A percentile compares a stretch with the other conserved stretches of the same genome.
phyloP scores from a whole-genome alignment of 176 grass and related monocot species.

The Carex cristatella region DNA sequence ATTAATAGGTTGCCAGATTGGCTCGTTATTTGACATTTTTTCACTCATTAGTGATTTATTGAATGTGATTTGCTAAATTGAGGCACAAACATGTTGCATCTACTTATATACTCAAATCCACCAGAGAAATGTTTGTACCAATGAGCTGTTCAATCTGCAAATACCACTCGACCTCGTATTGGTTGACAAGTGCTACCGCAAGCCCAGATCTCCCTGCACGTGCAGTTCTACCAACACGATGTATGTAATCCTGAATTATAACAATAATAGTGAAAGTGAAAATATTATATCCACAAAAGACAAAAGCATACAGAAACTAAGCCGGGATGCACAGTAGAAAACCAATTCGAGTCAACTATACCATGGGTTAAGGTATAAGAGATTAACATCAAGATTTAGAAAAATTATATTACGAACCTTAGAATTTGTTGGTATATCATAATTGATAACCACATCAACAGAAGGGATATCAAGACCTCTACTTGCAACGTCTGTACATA shows the following conservation, averaged over 20 bases:
- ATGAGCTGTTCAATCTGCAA: conserved; percentile 61
- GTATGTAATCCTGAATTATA: conserved; percentile 80
- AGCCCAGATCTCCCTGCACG: conserved; percentile 79
- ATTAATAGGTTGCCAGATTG: not conserved
- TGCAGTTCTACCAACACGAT: conserved; percentile 93
- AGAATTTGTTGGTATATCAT: conserved; percentile 85
- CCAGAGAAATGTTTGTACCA: conserved; percentile 33
- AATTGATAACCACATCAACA: conserved; percentile 86
- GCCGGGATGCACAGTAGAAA: not conserved
- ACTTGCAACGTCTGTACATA: conserved; percentile 89
- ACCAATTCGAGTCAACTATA: not conserved
- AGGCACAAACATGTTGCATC: not conserved
- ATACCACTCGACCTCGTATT: conserved; percentile 78
- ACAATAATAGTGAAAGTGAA: not conserved
- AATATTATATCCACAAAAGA: conserved; percentile 4
- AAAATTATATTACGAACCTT: conserved; percentile 40
- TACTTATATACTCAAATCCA: not conserved
- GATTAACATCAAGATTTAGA: not conserved
- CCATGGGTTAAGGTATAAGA: not conserved
- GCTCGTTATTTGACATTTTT: not conserved
- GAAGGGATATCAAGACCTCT: conserved; percentile 93
- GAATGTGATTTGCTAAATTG: not conserved
- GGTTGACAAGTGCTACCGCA: conserved; percentile 82
- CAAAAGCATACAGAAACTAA: not conserved
- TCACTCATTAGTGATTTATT: not conserved